phyloP scores from a whole-genome alignment of 768 basidiomycete species.

The Tylopilus plumbeoviolaceoides region DNA sequence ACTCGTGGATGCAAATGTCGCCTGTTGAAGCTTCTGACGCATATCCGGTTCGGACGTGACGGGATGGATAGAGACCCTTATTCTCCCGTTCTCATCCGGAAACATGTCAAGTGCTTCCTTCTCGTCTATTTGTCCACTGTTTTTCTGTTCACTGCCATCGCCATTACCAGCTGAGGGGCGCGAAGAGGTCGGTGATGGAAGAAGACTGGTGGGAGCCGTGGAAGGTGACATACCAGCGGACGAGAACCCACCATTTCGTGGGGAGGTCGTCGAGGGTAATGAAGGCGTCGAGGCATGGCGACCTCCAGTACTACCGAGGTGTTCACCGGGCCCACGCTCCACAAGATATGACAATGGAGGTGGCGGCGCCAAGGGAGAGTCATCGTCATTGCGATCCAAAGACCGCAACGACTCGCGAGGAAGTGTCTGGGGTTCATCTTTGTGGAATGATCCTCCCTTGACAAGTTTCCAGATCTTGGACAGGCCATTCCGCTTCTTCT shows the following conservation, averaged over 20 bases:
- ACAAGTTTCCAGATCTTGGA: slow-evolving; percentile 81
- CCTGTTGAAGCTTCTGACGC: slow-evolving; percentile 42
- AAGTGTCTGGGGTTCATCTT: slow-evolving; percentile 27
- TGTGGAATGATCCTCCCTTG: slow-evolving; percentile 51
- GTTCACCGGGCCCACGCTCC: slow-evolving; percentile 48
- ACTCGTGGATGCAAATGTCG: slow-evolving; percentile 32
- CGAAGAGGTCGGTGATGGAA: slow-evolving; percentile 74
- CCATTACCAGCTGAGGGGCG: slow-evolving; percentile 57
- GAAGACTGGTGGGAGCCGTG: slow-evolving; percentile 68
- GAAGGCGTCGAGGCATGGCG: slow-evolving; percentile 72
- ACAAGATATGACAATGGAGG: slow-evolving; percentile 90
- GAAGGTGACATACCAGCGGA: slow-evolving; percentile 68
- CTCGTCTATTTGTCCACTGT: slow-evolving; percentile 42
- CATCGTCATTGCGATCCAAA: slow-evolving; percentile 50
- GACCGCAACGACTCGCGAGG: slow-evolving; percentile 38
- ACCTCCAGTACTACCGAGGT: slow-evolving; percentile 36
- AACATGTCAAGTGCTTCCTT: slow-evolving; percentile 33
- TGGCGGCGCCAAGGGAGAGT: slow-evolving; percentile 80
- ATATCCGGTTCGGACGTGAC: slow-evolving; percentile 61
- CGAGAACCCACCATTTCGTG: slow-evolving; percentile 48
- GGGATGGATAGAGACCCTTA: slow-evolving; percentile 45
- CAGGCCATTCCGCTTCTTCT: slow-evolving; percentile 75
- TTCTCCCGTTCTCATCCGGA: slow-evolving; percentile 33
- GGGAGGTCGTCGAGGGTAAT: slow-evolving; percentile 54
- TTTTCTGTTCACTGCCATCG: slow-evolving; percentile 44